A percentile compares a stretch with the other conserved stretches of the same genome.
These are phyloP conservation scores for Leptographium lundbergii DNA, from an alignment of 2,329 filamentous ascomycete genomes.

Conservation along the genomic window DNA sequence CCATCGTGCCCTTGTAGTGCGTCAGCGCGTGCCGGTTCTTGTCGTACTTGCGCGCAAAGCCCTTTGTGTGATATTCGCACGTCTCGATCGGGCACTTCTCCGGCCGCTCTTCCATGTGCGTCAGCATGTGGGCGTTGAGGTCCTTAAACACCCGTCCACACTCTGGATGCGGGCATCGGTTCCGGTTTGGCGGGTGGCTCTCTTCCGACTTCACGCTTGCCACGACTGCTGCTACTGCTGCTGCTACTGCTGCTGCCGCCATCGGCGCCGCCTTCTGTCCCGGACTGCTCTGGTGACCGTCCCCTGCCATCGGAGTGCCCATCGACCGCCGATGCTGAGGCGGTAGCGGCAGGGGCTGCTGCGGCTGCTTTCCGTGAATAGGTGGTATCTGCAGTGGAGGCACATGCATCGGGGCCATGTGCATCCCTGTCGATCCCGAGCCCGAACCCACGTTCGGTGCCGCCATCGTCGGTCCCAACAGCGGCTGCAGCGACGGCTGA, in stretches of 20 bases:
- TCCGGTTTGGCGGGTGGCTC: slow-evolving; percentile 26
- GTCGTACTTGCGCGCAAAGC: slow-evolving; percentile 93
- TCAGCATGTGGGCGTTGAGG: slow-evolving; percentile 83
- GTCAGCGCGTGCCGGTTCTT: slow-evolving; percentile 94
- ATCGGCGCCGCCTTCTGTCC: background rate
- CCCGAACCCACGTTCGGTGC: background rate
- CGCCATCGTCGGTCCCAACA: background rate
- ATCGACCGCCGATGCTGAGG: background rate
- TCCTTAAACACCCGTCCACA: slow-evolving; percentile 50
- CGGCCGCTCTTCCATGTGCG: slow-evolving; percentile 82
- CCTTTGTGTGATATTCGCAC: slow-evolving; percentile 89
- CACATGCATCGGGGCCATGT: background rate
- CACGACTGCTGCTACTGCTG: too few relatives aligned
- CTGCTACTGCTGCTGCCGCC: background rate
- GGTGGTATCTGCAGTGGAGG: slow-evolving; percentile 3
- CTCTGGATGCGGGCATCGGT: slow-evolving; percentile 42
- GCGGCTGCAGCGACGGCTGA: background rate
- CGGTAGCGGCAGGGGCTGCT: background rate
- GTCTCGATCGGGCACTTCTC: slow-evolving; percentile 92
- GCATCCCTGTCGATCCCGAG: background rate
- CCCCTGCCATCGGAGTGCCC: background rate
- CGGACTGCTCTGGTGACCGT: slow-evolving; percentile 7
- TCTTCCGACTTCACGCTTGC: slow-evolving; percentile 19
- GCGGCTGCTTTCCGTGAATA: background rate
- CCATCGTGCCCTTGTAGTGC: slow-evolving; percentile 97